A percentile compares a stretch with the other conserved stretches of the same genome.
These are phyloP conservation scores for Claviceps digitariae DNA, from an alignment of 2,329 filamentous ascomycete species.

Conservation along the genomic window DNA sequence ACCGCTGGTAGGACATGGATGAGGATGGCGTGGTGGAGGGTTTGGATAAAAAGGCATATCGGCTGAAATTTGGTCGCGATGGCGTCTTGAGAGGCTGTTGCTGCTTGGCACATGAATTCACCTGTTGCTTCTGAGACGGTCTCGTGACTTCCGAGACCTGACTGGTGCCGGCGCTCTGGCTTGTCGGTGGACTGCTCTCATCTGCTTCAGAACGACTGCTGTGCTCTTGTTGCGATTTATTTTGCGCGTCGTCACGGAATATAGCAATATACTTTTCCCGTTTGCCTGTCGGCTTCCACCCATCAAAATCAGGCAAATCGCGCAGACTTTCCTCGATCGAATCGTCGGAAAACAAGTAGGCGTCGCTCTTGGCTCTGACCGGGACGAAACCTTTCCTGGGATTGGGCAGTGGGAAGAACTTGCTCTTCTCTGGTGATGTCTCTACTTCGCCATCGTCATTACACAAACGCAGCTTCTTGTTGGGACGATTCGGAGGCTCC, in stretches of 20 bases:
- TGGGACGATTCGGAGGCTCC: conserved; percentile 25
- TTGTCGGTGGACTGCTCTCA: conserved; percentile 3
- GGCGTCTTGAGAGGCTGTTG: conserved; percentile 15
- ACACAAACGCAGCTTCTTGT: conserved; percentile 44
- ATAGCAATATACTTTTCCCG: conserved; percentile 26
- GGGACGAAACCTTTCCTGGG: conserved; percentile 13
- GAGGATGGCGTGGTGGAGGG: conserved; percentile 21
- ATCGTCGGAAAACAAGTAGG: conserved; percentile 40
- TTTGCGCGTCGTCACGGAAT: conserved; percentile 29
- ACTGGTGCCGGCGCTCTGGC: neutral
- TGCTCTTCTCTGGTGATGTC: conserved; percentile 33
- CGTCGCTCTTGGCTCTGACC: conserved; percentile 22
- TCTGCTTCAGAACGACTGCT: conserved; percentile 3
- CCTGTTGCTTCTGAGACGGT: neutral
- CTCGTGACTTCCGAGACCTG: neutral
- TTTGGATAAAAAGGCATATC: conserved; percentile 22
- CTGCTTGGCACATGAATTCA: neutral
- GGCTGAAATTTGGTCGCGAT: conserved; percentile 17
- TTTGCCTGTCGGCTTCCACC: conserved; percentile 28
- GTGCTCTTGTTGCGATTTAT: conserved; percentile 9
- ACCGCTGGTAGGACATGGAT: conserved; percentile 20
- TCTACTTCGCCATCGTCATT: conserved; percentile 25
- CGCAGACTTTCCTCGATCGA: conserved; percentile 41
- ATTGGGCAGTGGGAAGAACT: conserved; percentile 33
- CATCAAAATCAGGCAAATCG: conserved; percentile 37